These are phyloP conservation scores for Oryza brachyantha DNA, from an alignment of 176 grass and related monocot genomes.

Conservation along the genomic window DNA sequence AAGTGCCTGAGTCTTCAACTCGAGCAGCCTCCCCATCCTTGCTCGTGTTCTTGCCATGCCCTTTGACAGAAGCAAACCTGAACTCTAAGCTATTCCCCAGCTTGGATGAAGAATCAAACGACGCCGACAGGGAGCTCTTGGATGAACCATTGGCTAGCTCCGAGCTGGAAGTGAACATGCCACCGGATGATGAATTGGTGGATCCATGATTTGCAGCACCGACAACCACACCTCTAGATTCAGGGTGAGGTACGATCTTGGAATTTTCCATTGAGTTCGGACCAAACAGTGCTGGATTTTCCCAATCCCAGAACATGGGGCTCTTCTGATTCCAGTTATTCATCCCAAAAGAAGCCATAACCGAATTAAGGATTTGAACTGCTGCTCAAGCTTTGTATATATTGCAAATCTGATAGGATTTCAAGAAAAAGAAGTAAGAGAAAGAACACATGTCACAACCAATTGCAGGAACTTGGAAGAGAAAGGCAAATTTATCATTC, in stretches of 20 bases:
- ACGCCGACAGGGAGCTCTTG: conserved; percentile 37
- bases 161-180: conserved; percentile 34
- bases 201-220: not conserved
- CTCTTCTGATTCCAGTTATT: conserved; percentile 37
- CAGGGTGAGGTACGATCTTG: not conserved
- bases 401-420: not conserved
- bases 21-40: not conserved
- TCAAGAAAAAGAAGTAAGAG: not conserved
- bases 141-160: conserved; percentile 31
- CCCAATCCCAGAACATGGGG: conserved; percentile 34
- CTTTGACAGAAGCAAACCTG: conserved; percentile 1
- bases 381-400: not conserved
- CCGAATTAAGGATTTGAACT: conserved; percentile 17
- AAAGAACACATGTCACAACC: not conserved
- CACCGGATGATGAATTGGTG: conserved; percentile 8
- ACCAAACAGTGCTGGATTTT: not conserved
- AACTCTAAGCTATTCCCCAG: conserved; percentile 25
- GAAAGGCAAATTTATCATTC: not conserved
- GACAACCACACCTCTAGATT: not conserved
- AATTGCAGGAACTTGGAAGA: not conserved
- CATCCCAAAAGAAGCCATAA: conserved; percentile 21
- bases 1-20: not conserved
- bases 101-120: conserved; percentile 24
- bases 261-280: not conserved
- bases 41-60: not conserved